A percentile compares a stretch with the other conserved stretches of the same genome.
Evolutionary conservation across 2,329 filamentous ascomycete genomes (phyloP).

Genomic region (Fusarium devonianum): DNA sequence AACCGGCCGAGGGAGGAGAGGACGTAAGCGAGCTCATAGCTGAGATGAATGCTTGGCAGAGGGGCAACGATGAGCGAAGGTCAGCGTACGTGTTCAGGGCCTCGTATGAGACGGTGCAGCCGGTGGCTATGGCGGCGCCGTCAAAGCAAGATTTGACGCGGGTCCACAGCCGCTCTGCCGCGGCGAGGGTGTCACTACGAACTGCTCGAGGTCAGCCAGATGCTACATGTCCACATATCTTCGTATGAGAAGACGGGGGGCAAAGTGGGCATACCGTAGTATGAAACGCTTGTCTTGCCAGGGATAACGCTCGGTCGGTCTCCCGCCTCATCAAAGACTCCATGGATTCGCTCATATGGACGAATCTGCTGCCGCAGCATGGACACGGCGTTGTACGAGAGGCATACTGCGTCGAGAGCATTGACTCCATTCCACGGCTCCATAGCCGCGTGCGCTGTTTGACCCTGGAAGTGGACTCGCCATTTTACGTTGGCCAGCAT

Average conservation of each 20-base stretch:
- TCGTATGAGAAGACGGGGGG: not conserved
- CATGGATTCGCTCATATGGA: conserved; percentile 7
- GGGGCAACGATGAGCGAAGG: not conserved
- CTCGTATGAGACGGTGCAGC: conserved; percentile 3
- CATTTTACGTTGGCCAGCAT: conserved; percentile 10
- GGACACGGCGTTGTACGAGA: conserved; percentile 6
- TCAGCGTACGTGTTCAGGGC: conserved; percentile 7
- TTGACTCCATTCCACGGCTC: conserved; percentile 18
- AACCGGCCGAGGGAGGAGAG: too few relatives aligned
- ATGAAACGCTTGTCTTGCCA: not conserved
- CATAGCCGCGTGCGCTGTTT: conserved; percentile 11
- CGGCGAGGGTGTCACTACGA: conserved; percentile 1
- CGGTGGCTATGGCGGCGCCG: conserved; percentile 12
- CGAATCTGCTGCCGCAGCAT: conserved; percentile 20
- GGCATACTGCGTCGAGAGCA: conserved; percentile 11
- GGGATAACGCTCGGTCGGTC: conserved; percentile 3
- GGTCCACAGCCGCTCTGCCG: not conserved
- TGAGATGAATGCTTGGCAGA: not conserved
- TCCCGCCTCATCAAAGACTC: conserved; percentile 15
- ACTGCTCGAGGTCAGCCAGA: not conserved
- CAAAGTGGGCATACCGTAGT: not conserved
- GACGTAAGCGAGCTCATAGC: not conserved
- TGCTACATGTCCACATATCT: too few relatives aligned
- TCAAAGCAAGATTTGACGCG: conserved; percentile 7
- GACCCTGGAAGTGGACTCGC: conserved; percentile 2